Evolutionary conservation across 1,284 basidiomycete genomes (phyloP).

Genomic region (Mycosarcoma mackinlayi): DNA sequence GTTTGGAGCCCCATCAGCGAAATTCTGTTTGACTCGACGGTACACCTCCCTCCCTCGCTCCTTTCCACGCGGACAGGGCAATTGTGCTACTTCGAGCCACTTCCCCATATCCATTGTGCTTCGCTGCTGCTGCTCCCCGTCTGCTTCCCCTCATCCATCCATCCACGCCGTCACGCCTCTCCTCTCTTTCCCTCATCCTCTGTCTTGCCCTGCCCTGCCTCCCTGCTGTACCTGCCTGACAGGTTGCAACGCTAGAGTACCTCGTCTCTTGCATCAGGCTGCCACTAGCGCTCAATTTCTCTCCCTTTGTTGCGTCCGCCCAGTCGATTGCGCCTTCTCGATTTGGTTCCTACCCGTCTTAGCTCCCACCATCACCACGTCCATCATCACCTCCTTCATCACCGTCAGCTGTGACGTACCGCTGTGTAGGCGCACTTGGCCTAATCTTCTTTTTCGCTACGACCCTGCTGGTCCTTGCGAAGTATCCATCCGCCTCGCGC

Average conservation of each 20-base stretch:
- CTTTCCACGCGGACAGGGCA: background rate
- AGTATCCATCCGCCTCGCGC: conserved; percentile 26
- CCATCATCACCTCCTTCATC: conserved; percentile 3
- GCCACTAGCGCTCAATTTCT: conserved; percentile 3
- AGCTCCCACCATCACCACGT: background rate
- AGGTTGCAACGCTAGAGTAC: background rate
- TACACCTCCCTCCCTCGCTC: no score
- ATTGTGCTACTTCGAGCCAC: no score
- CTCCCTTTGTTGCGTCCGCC: background rate
- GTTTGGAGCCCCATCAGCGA: background rate
- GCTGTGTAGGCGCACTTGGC: background rate
- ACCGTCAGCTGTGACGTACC: background rate
- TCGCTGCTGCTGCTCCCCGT: background rate
- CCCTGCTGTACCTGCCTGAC: background rate
- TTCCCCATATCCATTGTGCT: background rate
- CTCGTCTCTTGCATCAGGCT: no score
- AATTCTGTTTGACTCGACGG: background rate
- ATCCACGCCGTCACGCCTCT: background rate
- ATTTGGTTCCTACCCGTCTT: background rate
- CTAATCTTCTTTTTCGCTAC: background rate
- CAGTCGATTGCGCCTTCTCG: conserved; percentile 2
- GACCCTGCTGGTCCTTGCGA: conserved; percentile 6
- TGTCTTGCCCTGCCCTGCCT: background rate
- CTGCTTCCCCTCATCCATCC: background rate
- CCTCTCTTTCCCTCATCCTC: background rate